Base-by-base conservation (phyloP, 345 rosid genomes). In the Lepidium africanum region DNA sequence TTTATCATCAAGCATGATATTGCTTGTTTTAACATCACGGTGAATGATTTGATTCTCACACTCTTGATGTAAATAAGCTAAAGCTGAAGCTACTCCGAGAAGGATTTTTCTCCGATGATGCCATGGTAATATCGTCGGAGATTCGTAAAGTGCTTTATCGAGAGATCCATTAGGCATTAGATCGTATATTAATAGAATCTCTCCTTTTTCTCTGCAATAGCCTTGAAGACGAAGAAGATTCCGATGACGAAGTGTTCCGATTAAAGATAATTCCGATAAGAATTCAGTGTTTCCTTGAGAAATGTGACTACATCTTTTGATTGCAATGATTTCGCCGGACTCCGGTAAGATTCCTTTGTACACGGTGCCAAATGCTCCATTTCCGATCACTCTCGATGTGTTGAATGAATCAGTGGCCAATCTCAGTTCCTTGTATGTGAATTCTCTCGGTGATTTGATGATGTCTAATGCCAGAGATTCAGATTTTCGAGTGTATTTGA, bases 11-110 rank as follows among this genome's bases (percentile, higher is more conserved):
- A 95, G 68, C 97, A 95, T 91, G 13, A 95, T 85, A 74, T 95
- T 95, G 64, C 99, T 95, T 3, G 86, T 85, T 83, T 95, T 95
- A 0, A 95, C 67, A 58, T 95, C 99, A 62, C 99, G 80, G 36
- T 95, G 99, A 67, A 95, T 91, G 45, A 95, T 96, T 69, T 89
- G 99, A 62, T 86, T 88, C 75, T 95, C 99, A 45, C 99, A 95
- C 66, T 95, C 99, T 65, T 91, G 97, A 80, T 95, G 99, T 62
- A 95, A 72, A 69, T 95, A 95, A 46, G 97, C 94, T 42, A 95
- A 63, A 48, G 99, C 97, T 1, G 97, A 89, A 30, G 99, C 97
- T 2, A 91, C 97, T 0, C 97, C 97, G 0, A 84, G 83, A 10
- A 95, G 67, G 16, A 95, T 81, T 23, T 95, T 91, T 38, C 79